Base-by-base conservation (phyloP, 495 filamentous ascomycete species). In the Penicillium daleae region DNA sequence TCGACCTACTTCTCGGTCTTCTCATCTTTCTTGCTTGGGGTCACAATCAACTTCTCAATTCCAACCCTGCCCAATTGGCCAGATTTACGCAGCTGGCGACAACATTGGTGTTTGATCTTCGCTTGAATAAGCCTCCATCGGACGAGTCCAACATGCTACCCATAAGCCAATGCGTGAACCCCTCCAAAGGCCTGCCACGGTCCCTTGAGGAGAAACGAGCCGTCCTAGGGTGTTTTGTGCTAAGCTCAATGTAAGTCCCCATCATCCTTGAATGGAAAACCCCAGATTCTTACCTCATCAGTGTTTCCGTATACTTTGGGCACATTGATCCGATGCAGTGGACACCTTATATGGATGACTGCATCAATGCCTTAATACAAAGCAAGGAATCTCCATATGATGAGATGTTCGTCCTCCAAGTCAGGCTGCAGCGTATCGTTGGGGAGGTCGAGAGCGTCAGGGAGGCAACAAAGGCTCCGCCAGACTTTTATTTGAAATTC, bases 1-100 rank as follows among this genome's bases (percentile, higher is more conserved):
- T 85, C 2, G 83, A 85, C 55, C 70, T 86, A 31, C 74, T 86
- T 6, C 71, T 83, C 24, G 82, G 77, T 13, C 56, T 86, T 7
- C 51, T 86, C 9, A 70, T 71, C 0, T 73, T 75, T 39, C 52
- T 78, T 42, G 68, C 67, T 10, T 82, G 80, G 78, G 61, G 65
- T 12, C 57, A 70, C 33, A 64, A 72, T 10, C 65, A 72, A 10
- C 29, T 65, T 2, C 50, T 69, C 15, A 37, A 64, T 12, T 29
- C 48, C 5, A 49, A 24, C n/a, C 9, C 66, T 5, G 62, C 57
- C 7, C 50, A 35, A 27, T 63, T 83, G 39, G 72, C 74, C 8
- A 72, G 82, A 17, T 66, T 80, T n/a, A 74, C 75, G 2, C 76
- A 79, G 42, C 71, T 86, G 21, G 81, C 82, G 4, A 71, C 78